These are phyloP conservation scores for Tillandsia fasciculata DNA, from an alignment of 176 grass and related monocot genomes.

Conservation along the genomic window DNA sequence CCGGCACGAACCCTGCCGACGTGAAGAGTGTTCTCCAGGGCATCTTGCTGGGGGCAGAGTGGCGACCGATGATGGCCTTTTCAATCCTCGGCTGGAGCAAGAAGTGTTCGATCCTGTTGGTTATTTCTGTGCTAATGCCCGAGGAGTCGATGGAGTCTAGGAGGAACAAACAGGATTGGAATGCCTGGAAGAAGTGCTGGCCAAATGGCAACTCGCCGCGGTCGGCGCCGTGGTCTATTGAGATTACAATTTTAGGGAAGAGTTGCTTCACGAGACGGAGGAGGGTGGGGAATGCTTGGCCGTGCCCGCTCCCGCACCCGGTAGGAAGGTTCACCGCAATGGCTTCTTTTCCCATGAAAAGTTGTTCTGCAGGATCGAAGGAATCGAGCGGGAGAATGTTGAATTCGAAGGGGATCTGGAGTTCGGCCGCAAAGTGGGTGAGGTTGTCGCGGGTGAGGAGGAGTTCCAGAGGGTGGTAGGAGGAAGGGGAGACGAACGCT, in stretches of 20 bases:
- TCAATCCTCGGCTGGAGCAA: constrained; percentile 73
- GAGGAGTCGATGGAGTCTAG: constrained; percentile 77
- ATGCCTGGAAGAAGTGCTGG: constrained; percentile 62
- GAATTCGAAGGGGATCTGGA: constrained; percentile 69
- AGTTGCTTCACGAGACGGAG: constrained; percentile 73
- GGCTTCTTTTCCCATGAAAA: constrained; percentile 35
- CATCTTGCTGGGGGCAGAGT: constrained; percentile 29
- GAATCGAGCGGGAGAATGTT: constrained; percentile 39
- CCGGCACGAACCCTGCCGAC: constrained; percentile 41
- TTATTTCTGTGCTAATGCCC: constrained; percentile 47
- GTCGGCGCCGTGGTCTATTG: constrained; percentile 63
- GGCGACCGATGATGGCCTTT: constrained; percentile 42
- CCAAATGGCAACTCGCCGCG: constrained; percentile 62
- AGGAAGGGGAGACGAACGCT: constrained; percentile 43
- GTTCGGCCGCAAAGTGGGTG: constrained; percentile 51
- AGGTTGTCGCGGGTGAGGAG: constrained; percentile 61
- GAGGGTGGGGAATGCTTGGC: constrained; percentile 38
- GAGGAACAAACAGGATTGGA: constrained; percentile 66
- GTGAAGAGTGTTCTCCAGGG: constrained; percentile 58
- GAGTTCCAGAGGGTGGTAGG: constrained; percentile 63
- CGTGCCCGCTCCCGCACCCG: constrained; percentile 39
- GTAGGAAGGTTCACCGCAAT: constrained; percentile 73
- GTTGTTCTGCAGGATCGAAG: constrained; percentile 39
- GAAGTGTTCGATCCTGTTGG: constrained; percentile 64
- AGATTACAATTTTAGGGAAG: constrained; percentile 58